These are phyloP conservation scores for Fomitopsis serialis DNA, from an alignment of 768 basidiomycete species.

Conservation along the genomic window DNA sequence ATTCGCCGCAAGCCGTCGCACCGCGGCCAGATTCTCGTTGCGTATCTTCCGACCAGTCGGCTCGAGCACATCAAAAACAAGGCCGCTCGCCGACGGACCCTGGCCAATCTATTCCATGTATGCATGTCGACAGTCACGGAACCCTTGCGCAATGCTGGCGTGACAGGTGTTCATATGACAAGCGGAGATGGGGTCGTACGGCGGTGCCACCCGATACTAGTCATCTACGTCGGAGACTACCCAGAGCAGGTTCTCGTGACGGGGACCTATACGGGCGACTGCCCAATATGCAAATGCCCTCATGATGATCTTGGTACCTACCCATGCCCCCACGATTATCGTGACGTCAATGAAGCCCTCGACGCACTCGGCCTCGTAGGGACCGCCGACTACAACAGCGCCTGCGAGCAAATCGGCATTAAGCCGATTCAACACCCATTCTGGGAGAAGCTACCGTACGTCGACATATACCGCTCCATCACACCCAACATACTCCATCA, in stretches of 20 bases:
- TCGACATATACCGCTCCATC: slow-evolving; percentile 19
- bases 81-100: slow-evolving; percentile 13
- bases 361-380: slow-evolving; percentile 3
- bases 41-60: slow-evolving; percentile 17
- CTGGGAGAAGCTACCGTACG: slow-evolving; percentile 20
- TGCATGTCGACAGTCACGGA: slow-evolving; percentile 11
- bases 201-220: slow-evolving; percentile 21
- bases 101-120: slow-evolving; percentile 21
- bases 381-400: slow-evolving; percentile 2
- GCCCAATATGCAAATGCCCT: slow-evolving; percentile 14
- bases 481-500: slow-evolving; percentile 27
- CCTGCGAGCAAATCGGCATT: slow-evolving; percentile 12
- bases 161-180: slow-evolving; percentile 2
- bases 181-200: slow-evolving; percentile 17
- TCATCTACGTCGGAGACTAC: slow-evolving; percentile 17
- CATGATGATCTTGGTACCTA: slow-evolving; percentile 8
- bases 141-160: slow-evolving; percentile 9
- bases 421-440: slow-evolving; percentile 19
- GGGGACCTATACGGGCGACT: slow-evolving; percentile 14
- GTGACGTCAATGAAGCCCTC: slow-evolving; percentile 2
- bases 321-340: background rate
- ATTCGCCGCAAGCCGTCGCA: slow-evolving; percentile 19
- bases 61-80: slow-evolving; percentile 15
- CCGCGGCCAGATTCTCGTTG: slow-evolving; percentile 20
- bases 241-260: slow-evolving; percentile 20